Evolutionary conservation across 495 filamentous ascomycete species (phyloP), one percentile per base, ranked within the genome.

Genomic region (Extremus antarcticus): DNA sequence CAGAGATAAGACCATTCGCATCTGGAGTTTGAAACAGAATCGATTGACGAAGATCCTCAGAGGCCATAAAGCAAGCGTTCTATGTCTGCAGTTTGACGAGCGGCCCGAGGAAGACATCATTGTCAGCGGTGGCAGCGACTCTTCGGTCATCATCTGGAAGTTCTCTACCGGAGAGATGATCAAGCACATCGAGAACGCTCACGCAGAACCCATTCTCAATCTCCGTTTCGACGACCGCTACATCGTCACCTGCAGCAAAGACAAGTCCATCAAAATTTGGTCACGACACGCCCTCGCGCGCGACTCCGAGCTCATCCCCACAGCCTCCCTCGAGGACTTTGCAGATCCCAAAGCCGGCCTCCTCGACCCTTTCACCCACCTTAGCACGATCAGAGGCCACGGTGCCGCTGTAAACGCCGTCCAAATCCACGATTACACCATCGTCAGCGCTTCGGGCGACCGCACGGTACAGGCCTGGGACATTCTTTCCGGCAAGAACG

Each of bases 11-110:
- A 88, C 89, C 0, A 71, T 97, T 45, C 83, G 94, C 41, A 84
- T 95, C 21, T 99, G 92, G 92, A 80, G 95, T 65, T 66, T 97
- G 55, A 78, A 86, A 15, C 92, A 87, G 0, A 80, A 84, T 57
- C 80, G 92, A 45, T 74, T 95, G 85, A 43, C 73, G 84, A 39
- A 72, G 71, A 17, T 89, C 92, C 69, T 99, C 17, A 59, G 68
- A 16, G 90, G 86, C 9, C 92, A 99, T 66, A 66, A 63, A 4
- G 90, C 88, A 20, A 95, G 90, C 24, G 92, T 99, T 2, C 75
- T 97, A 13, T 97, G 94, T 66, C 76, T 99, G 20, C 92, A 99
- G 65, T 99, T 96, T 64, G 94, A 99, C 65, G 86, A 90, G n/a
- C 79, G 83, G 41, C 85, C 87, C 0, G 81, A 86, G 17, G 86